These are phyloP conservation scores for sweet orange (Citrus sinensis) DNA, from an alignment of 345 rosid genomes.

Conservation along the genomic window DVS_A1.0 CM039166.1:15215001-15215500, in stretches of 20 bases:
- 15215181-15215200: conserved; percentile 24
- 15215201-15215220: conserved; percentile 21
- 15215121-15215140: conserved; percentile 26
- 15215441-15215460: not conserved
- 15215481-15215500: not conserved
- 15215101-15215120: conserved; percentile 22
- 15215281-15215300: conserved; percentile 3
- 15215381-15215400: not conserved
- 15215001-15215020: conserved; percentile 15
- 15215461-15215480: not conserved
- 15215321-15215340: conserved; percentile 26
- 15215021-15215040: conserved; percentile 21
- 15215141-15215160: not conserved
- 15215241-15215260: conserved; percentile 26
- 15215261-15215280: conserved; percentile 24
- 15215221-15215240: conserved; percentile 13
- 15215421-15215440: not conserved
- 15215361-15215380: not conserved
- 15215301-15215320: conserved; percentile 24
- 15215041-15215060: conserved; percentile 23
- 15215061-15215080: conserved; percentile 20
- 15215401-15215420: not conserved
- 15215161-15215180: conserved; percentile 22
- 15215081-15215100: conserved; percentile 14
- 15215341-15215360: conserved; percentile 1